phyloP scores from a whole-genome alignment of 23 red algal species.

The Porphyridium purpureum region DNA sequence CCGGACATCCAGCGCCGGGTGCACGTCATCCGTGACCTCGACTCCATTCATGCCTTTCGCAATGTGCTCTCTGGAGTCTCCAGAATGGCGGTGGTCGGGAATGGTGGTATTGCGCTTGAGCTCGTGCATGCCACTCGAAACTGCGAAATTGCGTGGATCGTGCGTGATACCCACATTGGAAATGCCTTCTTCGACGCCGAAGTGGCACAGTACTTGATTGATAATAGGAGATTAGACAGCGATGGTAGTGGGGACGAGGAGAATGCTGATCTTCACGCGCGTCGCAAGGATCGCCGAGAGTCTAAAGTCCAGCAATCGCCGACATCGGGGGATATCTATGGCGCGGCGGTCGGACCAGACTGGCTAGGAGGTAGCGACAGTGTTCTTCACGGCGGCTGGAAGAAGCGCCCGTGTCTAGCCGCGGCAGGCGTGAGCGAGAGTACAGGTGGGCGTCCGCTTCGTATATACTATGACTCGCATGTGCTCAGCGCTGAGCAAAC shows the following conservation, averaged over 20 bases:
- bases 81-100: constrained; percentile 42
- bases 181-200: constrained; percentile 62
- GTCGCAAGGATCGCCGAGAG: too few relatives aligned
- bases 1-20: constrained; percentile 2
- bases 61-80: constrained; percentile 1
- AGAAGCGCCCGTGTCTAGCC: too few relatives aligned
- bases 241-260: neutral
- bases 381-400: too few relatives aligned
- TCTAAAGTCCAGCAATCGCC: neutral
- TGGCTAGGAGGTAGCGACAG: constrained; percentile 24
- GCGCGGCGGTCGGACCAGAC: constrained; percentile 39
- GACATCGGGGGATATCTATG: neutral
- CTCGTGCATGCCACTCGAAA: constrained; percentile 39
- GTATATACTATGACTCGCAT: too few relatives aligned
- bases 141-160: constrained; percentile 56
- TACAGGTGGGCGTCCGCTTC: too few relatives aligned
- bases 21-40: constrained; percentile 34
- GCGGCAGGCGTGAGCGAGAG: too few relatives aligned
- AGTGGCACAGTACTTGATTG: neutral
- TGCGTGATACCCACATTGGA: constrained; percentile 40
- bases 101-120: constrained; percentile 87
- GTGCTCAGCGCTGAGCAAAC: too few relatives aligned
- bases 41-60: constrained; percentile 20
- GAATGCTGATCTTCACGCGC: too few relatives aligned
- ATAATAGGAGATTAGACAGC: neutral